These are phyloP conservation scores for Starmera dryadoides DNA, from an alignment of 805 yeast species.

Conservation along the genomic window DNA sequence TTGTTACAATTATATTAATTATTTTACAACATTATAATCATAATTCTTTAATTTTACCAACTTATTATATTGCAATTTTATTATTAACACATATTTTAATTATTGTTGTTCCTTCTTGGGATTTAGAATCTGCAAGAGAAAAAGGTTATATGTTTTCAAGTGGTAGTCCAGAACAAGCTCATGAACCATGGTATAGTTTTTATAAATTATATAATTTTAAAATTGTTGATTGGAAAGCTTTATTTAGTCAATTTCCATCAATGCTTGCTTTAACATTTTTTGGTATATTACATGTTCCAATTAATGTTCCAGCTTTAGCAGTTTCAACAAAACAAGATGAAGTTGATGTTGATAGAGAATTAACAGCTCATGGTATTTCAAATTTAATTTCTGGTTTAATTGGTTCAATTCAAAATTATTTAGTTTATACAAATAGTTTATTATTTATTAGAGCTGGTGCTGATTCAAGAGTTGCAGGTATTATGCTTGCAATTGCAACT, in stretches of 20 bases:
- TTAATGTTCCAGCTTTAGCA: slow-evolving; percentile 95
- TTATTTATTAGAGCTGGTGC: slow-evolving; percentile 93
- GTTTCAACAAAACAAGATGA: slow-evolving; percentile 78
- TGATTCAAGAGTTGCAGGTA: slow-evolving; percentile 80
- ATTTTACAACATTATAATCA: slow-evolving; percentile 51
- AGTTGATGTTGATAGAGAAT: slow-evolving; percentile 85
- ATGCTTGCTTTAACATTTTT: slow-evolving; percentile 95
- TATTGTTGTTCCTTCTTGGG: slow-evolving; percentile 57
- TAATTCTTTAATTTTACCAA: slow-evolving; percentile 73
- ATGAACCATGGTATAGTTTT: slow-evolving; percentile 87
- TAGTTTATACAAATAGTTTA: slow-evolving; percentile 91
- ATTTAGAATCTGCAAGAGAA: slow-evolving; percentile 52
- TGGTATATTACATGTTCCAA: slow-evolving; percentile 94
- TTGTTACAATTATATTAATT: slow-evolving; percentile 54
- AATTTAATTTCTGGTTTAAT: slow-evolving; percentile 75
- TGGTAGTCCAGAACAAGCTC: slow-evolving; percentile 43
- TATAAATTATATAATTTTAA: slow-evolving; percentile 65
- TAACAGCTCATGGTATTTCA: slow-evolving; percentile 91
- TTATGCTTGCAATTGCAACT: slow-evolving; percentile 81
- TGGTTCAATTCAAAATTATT: slow-evolving; percentile 90
- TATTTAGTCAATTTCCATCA: slow-evolving; percentile 71
- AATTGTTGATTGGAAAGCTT: slow-evolving; percentile 67
- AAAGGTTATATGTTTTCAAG: slow-evolving; percentile 77
- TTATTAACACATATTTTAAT: slow-evolving; percentile 62
- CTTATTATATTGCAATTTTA: slow-evolving; percentile 70